Conservation (phyloP, 768 basidiomycete genomes). For the Gloeostereum incarnatum region DNA sequence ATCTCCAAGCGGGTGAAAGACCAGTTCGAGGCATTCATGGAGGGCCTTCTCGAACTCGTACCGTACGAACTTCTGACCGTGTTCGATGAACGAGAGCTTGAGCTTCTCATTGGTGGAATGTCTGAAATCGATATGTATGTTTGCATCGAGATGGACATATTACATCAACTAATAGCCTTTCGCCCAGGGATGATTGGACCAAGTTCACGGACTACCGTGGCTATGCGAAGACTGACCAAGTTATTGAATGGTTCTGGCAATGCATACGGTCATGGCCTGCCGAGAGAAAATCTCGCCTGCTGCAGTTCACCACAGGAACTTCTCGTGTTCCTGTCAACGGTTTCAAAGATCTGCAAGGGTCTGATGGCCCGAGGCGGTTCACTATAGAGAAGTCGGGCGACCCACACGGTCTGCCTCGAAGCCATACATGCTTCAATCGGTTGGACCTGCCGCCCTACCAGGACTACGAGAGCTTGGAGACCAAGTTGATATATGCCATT, state of each 20-base stretch:
- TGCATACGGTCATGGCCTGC: conserved; percentile 85
- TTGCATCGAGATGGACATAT: too few species aligned
- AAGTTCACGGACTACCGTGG: conserved; percentile 91
- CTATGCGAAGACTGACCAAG: conserved; percentile 78
- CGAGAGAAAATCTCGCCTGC: conserved; percentile 76
- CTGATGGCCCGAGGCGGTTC: conserved; percentile 86
- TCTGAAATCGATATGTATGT: conserved; percentile 81
- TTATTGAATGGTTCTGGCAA: conserved; percentile 96
- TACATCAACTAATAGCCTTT: neutral
- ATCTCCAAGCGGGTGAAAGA: conserved; percentile 74
- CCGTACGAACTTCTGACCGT: conserved; percentile 79
- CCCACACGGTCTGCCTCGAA: conserved; percentile 77
- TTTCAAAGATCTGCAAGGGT: conserved; percentile 91
- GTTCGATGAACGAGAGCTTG: conserved; percentile 87
- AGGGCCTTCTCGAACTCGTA: conserved; percentile 77
- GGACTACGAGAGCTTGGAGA: conserved; percentile 80
- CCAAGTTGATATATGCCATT: conserved; percentile 76
- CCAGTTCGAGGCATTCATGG: conserved; percentile 82
- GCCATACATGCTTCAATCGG: conserved; percentile 91
- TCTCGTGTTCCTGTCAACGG: conserved; percentile 87
- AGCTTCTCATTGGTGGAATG: conserved; percentile 88
- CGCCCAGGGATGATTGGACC: conserved; percentile 80
- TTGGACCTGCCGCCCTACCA: conserved; percentile 86
- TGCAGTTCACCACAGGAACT: conserved; percentile 86
- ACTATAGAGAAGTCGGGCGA: conserved; percentile 95